These are phyloP conservation scores for Pseudogymnoascus sp. DNA, from an alignment of 2,329 filamentous ascomycete species.

Conservation along the genomic window DNA sequence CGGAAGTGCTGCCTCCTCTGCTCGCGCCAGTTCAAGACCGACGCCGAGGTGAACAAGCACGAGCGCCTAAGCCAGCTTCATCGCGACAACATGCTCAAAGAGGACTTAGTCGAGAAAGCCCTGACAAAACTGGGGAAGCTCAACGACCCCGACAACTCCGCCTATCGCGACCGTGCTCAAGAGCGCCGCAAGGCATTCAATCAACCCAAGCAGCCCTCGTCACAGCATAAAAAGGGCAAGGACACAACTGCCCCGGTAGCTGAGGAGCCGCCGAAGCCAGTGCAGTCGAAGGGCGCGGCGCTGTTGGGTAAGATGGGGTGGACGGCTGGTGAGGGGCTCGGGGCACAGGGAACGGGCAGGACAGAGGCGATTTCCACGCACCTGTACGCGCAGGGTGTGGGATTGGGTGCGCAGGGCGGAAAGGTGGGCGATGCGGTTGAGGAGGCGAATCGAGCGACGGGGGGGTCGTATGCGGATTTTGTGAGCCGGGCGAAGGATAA, in stretches of 20 bases:
- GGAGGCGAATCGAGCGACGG: constrained; percentile 55
- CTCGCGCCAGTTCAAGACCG: constrained; percentile 48
- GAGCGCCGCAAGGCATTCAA: constrained; percentile 57
- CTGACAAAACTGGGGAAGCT: constrained; percentile 32
- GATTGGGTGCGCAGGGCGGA: constrained; percentile 62
- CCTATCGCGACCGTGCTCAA: constrained; percentile 53
- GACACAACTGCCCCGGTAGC: constrained; percentile 22
- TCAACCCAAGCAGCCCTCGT: constrained; percentile 48
- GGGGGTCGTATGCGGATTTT: constrained; percentile 54
- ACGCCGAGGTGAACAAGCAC: constrained; percentile 50
- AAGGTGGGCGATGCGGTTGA: constrained; percentile 61
- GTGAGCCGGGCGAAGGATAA: constrained; percentile 58
- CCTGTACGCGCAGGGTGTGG: constrained; percentile 61
- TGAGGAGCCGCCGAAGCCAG: constrained; percentile 30
- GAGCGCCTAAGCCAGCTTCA: constrained; percentile 53
- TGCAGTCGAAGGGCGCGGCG: constrained; percentile 55
- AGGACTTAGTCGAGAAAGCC: constrained; percentile 36
- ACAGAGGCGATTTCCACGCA: constrained; percentile 58
- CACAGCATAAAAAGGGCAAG: constrained; percentile 29
- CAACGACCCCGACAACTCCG: constrained; percentile 18
- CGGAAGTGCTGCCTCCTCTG: constrained; percentile 56
- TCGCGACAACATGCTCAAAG: constrained; percentile 45
- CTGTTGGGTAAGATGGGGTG: constrained; percentile 69
- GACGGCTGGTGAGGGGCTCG: constrained; percentile 57
- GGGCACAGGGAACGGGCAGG: constrained; percentile 54